A percentile compares a stretch with the other conserved stretches of the same genome.
Conservation (phyloP, 1,139 yeast genomes). For the Pichia sp. region DNA sequence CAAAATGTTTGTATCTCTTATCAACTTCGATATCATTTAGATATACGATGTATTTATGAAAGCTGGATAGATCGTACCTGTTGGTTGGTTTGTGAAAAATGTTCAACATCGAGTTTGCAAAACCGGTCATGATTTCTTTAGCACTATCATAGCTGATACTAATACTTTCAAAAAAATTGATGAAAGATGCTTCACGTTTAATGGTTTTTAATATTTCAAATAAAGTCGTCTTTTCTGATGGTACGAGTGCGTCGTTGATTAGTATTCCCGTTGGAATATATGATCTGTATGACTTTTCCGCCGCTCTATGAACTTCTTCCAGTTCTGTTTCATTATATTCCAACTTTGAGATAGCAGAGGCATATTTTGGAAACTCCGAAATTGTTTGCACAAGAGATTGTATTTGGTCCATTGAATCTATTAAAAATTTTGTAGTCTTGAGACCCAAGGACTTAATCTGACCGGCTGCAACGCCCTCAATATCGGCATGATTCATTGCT, state of each 20-base stretch:
- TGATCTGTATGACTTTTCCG: conserved; percentile 13
- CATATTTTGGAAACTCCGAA: conserved; percentile 44
- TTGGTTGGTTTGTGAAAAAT: conserved; percentile 17
- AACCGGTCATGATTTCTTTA: conserved; percentile 34
- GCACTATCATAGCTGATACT: conserved; percentile 34
- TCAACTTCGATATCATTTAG: conserved; percentile 73
- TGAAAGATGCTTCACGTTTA: conserved; percentile 30
- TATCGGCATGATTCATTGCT: conserved; percentile 13
- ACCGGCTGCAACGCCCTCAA: conserved; percentile 25
- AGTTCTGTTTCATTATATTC: conserved; percentile 27
- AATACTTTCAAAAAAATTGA: conserved; percentile 26
- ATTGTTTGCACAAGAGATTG: conserved; percentile 32
- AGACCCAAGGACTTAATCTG: conserved; percentile 34
- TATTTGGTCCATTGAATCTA: conserved; percentile 26
- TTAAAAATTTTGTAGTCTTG: conserved; percentile 38
- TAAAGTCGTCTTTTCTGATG: conserved; percentile 36
- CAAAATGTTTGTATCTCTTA: conserved; percentile 39
- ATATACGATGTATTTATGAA: conserved; percentile 48
- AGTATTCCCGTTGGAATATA: conserved; percentile 40
- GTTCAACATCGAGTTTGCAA: conserved; percentile 27
- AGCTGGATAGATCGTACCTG: conserved; percentile 25
- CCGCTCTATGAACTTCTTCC: conserved; percentile 18
- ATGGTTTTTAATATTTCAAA: conserved; percentile 30
- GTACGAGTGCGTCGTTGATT: conserved; percentile 53
- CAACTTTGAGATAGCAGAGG: conserved; percentile 27